Base-by-base conservation (phyloP, 2,329 filamentous ascomycete genomes). In the Trichoderma semiorbis region DNA sequence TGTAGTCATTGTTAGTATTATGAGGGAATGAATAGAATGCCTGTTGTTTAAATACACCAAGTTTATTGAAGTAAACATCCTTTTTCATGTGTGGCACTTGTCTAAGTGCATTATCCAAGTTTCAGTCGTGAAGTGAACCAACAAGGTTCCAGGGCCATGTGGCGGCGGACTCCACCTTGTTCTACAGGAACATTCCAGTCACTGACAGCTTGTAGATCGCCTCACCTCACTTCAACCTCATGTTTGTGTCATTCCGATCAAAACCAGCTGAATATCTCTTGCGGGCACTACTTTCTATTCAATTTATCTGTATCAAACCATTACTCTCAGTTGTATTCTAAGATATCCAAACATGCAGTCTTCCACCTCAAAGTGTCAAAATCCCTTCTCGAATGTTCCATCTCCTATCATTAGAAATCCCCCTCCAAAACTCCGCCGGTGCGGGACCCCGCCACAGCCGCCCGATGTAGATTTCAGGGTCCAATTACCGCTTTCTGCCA, bases 381-480 rank as follows among this genome's bases (percentile, higher is more conserved):
- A 10, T 3, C 34, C 32, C 34, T 70, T 70, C 68, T 70, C 58
- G 68, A 70, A 70, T 65, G 39, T 70, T 70, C 68, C 60, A 67
- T 39, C 66, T 28, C 47, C 60, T 30, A 30, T 39, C 68, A 70
- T 70, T 70, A 70, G 43, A 70, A 70, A 70, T 68, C 43, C 63
- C 43, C 62, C 21, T 34, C 60, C 21, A 62, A 62, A 39, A 26
- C 14, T 34, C 28, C 63, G 61, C 61, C 36, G 4, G 39, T 47
- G 39, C 43, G 43, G 43, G 18, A 10, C 63, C 64, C 64, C 64
- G 64, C 64, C 53, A 68, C 32, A 34, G 39, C 39, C 63, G 36
- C 36, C 36, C 16, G 14, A 64, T 63, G 34, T 36, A 30, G 36
- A 69, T 69, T 47, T 61, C 66, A 69, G 55, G 66, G 55, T 69